Base-by-base conservation (phyloP, 768 basidiomycete species). In the Tulasnella sp. region DNA sequence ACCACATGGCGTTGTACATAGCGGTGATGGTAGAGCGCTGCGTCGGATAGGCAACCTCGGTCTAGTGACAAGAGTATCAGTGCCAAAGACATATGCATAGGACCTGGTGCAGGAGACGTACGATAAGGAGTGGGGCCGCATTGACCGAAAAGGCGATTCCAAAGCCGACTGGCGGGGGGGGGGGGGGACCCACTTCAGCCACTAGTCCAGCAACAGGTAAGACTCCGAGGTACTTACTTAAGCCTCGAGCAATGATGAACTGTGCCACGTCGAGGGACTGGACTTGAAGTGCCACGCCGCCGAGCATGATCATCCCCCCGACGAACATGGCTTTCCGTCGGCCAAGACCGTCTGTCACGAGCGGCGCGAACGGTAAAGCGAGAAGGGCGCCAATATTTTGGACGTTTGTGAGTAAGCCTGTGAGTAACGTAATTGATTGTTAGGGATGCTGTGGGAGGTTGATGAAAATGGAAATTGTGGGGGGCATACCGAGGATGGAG, bases 1-100 rank as follows among this genome's bases (percentile, higher is more conserved):
- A 91, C 90, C 90, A 92, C 62, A 83, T 84, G 0, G 88, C 83
- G 79, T 92, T 91, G 79, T 88, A 73, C 67, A 66, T 16, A 26
- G 72, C 67, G 5, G 72, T 73, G 22, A 75, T 62, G 8, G 52
- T 36, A 9, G 34, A 67, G 17, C 74, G 65, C 26, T 89, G 88
- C 4, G 89, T 89, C 34, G 89, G 89, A 79, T 90, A 89, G 5
- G 88, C 83, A 14, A 90, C 80, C 44, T 69, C 69, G 16, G 69
- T 69, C 69, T 69, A 7, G 16, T 19, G 26, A 69, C 26, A 26
- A 63, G 26, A 29, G 62, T 14, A 63, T 19, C 26, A 63, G 42
- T 16, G 62, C 26, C n/a, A 14, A 63, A n/a, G 59, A 22, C 9
- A 32, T 14, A 35, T 64, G 37, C 63, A 32, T 19, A 35, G 63